Percentiles rank a stretch among this genome's conserved stretches.
Evolutionary conservation across 257 asterid species (phyloP).

Genomic region (Plantago major): DNA sequence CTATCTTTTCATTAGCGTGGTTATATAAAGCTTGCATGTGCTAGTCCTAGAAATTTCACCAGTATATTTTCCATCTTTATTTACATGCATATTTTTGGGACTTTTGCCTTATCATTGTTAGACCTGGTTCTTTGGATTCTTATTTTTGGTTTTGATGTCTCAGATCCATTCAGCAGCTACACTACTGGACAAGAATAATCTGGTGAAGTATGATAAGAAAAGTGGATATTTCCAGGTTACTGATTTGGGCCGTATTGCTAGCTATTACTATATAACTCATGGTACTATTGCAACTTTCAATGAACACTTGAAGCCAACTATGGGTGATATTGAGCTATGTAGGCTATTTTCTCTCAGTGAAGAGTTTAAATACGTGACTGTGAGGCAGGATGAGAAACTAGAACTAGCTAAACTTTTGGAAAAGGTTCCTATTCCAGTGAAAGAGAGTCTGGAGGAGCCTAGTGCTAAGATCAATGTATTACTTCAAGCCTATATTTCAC

Average conservation of each 20-base stretch:
- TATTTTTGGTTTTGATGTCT: constrained; percentile 12
- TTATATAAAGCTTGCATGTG: background rate
- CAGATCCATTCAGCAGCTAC: constrained; percentile 60
- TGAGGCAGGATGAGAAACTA: constrained; percentile 63
- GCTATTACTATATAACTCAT: constrained; percentile 51
- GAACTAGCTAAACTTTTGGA: constrained; percentile 59
- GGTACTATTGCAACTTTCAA: constrained; percentile 55
- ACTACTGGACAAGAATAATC: constrained; percentile 49
- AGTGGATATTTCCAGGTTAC: constrained; percentile 66
- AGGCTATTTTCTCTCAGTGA: constrained; percentile 60
- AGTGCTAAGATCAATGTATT: constrained; percentile 59
- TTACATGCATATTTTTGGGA: too few relatives aligned
- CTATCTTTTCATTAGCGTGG: constrained; percentile 2
- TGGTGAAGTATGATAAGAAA: constrained; percentile 54
- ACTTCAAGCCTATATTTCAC: constrained; percentile 61
- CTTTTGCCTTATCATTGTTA: too few relatives aligned
- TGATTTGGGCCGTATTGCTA: constrained; percentile 62
- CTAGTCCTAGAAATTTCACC: too few relatives aligned
- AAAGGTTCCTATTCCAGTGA: constrained; percentile 55
- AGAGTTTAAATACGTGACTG: constrained; percentile 52
- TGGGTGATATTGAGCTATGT: constrained; percentile 68
- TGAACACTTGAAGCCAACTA: constrained; percentile 59
- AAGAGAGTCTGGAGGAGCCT: constrained; percentile 59
- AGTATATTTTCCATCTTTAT: too few relatives aligned
- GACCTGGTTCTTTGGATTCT: background rate